Percentiles rank a stretch among this genome's conserved stretches.
Evolutionary conservation across 164 flowering plant genomes (phyloP).

Genomic region (Saururus chinensis): DNA sequence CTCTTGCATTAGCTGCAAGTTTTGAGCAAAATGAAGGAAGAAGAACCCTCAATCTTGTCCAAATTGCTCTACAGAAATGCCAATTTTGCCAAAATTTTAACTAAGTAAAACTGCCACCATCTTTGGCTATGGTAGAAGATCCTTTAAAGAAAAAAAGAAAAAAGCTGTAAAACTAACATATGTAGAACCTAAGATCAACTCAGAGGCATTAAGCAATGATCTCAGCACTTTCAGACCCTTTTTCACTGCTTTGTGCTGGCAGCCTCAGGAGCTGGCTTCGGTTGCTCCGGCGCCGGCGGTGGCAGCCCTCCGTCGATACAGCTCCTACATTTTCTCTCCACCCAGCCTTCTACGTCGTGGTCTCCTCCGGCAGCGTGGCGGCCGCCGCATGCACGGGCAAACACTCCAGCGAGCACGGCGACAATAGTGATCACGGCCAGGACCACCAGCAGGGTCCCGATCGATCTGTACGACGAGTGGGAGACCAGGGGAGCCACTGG

Average conservation of each 20-base stretch:
- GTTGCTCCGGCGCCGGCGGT: conserved; percentile 3
- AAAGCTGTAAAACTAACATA: too few species aligned
- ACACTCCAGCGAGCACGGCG: conserved; percentile 54
- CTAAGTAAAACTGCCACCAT: too few species aligned
- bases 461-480: conserved; percentile 36
- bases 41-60: too few species aligned
- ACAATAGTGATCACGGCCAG: conserved; percentile 60
- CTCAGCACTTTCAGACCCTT: too few species aligned
- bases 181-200: too few species aligned
- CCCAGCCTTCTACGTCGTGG: conserved; percentile 77
- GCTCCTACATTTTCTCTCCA: conserved; percentile 55
- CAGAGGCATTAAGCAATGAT: too few species aligned
- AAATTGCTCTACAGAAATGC: too few species aligned
- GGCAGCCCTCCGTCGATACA: conserved; percentile 65
- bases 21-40: too few species aligned
- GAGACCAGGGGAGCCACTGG: conserved; percentile 8
- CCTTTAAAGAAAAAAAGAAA: too few species aligned
- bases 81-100: too few species aligned
- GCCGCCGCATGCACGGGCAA: conserved; percentile 69
- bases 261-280: conserved; percentile 10
- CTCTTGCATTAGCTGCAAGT: too few species aligned
- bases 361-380: conserved; percentile 60
- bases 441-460: conserved; percentile 68
- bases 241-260: conserved; percentile 6
- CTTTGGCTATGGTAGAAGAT: too few species aligned